Evolutionary conservation across 805 yeast species (phyloP), one percentile per base, ranked within the genome.

Genomic region (Jamesozyma spencerorum): DNA sequence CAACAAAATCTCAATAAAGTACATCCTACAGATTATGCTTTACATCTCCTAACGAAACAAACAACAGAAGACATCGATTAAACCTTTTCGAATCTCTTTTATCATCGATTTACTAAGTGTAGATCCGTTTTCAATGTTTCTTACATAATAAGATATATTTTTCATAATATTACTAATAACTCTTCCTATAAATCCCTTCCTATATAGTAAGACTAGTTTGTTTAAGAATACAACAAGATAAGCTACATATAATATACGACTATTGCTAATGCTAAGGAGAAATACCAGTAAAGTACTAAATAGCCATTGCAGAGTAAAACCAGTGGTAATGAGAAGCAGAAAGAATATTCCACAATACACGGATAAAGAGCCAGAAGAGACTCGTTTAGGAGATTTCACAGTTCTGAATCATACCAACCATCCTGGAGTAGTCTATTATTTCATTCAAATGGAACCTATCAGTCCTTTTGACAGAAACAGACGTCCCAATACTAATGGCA

Each of bases 21-120:
- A 4, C 52, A 54, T 30, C 68, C 69, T 18, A 62, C 68, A 1
- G 53, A 49, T 7, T 67, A 66, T 40, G 60, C 60, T 0, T 47
- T 57, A 7, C 53, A 50, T 42, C 29, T 62, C 3, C 37, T 62
- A 29, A 64, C 62, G 44, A 51, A 58, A 35, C 58, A 55, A 14
- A 54, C 57, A 28, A 61, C 62, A 22, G 61, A 65, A 36, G 68
- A 64, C 24, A 56, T 68, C 19, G 73, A 68, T 38, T 62, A 48
- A 18, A 18, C n/a, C 14, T 12, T 28, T 28, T 7, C 12, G 6
- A 7, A 12, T 10, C 15, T 10, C 6, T 22, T 22, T 7, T 7
- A 22, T 10, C 26, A 6, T 10, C 10, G 26, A 32, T 32, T 12
- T 19, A 5, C 13, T 14, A 10, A 20, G 18, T 34, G 29, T 20